phyloP scores from a whole-genome alignment of 345 rosid genomes.

The Citrus sinensis region DNA sequence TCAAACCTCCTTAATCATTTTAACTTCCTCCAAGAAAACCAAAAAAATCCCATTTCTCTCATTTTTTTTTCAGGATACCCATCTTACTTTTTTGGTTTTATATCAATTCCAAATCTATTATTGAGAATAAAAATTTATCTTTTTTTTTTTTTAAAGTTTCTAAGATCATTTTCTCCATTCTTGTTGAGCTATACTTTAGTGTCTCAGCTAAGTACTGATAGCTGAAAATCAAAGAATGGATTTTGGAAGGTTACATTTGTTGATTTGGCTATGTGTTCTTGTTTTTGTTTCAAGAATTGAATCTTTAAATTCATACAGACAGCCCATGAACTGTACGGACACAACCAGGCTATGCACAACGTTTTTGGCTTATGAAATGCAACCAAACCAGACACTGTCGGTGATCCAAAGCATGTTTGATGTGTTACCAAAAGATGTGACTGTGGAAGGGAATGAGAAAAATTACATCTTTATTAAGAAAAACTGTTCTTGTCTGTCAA shows the following conservation, averaged over 20 bases:
- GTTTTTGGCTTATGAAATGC: slow-evolving; percentile 78
- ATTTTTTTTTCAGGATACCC: neutral
- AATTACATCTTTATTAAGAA: slow-evolving; percentile 66
- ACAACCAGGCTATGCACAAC: slow-evolving; percentile 76
- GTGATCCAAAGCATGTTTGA: slow-evolving; percentile 96
- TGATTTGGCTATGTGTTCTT: slow-evolving; percentile 20
- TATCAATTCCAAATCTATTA: neutral
- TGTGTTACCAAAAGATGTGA: slow-evolving; percentile 58
- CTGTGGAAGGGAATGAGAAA: slow-evolving; percentile 35
- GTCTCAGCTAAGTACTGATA: neutral
- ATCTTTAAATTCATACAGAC: slow-evolving; percentile 30
- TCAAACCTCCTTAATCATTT: slow-evolving; percentile 13
- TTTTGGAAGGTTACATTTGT: slow-evolving; percentile 23
- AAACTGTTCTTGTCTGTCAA: slow-evolving; percentile 82
- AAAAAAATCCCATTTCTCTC: neutral
- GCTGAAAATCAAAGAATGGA: slow-evolving; percentile 29
- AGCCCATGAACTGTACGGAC: slow-evolving; percentile 84
- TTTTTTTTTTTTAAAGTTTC: neutral
- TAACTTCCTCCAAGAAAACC: neutral
- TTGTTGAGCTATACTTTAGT: neutral
- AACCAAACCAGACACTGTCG: slow-evolving; percentile 48
- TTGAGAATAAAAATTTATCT: neutral
- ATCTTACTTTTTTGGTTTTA: neutral
- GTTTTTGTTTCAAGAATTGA: slow-evolving; percentile 16
- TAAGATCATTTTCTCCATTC: neutral